phyloP scores from a whole-genome alignment of 2,329 filamentous ascomycete genomes.

The Beauveria asiatica region DNA sequence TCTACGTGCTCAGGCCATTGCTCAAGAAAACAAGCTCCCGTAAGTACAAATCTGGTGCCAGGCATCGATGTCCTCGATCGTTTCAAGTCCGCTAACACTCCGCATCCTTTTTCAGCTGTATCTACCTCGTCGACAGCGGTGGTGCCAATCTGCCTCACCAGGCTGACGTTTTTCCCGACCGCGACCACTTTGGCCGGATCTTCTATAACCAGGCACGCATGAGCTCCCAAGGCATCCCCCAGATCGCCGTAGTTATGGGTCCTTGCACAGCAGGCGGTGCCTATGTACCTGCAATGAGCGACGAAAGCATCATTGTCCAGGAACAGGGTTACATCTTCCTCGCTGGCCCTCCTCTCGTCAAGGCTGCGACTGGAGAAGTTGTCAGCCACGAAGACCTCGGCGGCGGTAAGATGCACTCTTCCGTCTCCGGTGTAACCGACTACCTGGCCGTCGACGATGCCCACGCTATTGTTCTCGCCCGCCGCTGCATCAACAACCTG shows the following conservation, averaged over 20 bases:
- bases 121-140: conserved; percentile 94
- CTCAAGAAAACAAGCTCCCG: conserved; percentile 73
- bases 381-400: conserved; percentile 87
- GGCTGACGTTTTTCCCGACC: conserved; percentile 90
- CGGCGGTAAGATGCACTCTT: conserved; percentile 81
- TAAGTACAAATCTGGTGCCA: conserved; percentile 26
- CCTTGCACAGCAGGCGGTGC: conserved; percentile 93
- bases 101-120: conserved; percentile 46
- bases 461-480: conserved; percentile 77
- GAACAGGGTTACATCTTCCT: conserved; percentile 97
- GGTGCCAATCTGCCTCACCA: conserved; percentile 93
- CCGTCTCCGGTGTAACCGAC: conserved; percentile 87
- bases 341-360: conserved; percentile 86
- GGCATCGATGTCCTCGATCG: background rate
- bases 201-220: conserved; percentile 98
- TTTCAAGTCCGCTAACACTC: background rate
- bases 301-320: conserved; percentile 93
- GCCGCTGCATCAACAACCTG: conserved; percentile 77
- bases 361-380: conserved; percentile 89
- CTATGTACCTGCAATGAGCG: conserved; percentile 94
- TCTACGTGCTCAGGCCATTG: conserved; percentile 81
- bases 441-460: conserved; percentile 92
- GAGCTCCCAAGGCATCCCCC: conserved; percentile 80
- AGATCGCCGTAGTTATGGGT: conserved; percentile 94
- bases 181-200: conserved; percentile 91